Conservation (phyloP, 2,329 filamentous ascomycete genomes). For the Ambrosiella beaveri region DNA sequence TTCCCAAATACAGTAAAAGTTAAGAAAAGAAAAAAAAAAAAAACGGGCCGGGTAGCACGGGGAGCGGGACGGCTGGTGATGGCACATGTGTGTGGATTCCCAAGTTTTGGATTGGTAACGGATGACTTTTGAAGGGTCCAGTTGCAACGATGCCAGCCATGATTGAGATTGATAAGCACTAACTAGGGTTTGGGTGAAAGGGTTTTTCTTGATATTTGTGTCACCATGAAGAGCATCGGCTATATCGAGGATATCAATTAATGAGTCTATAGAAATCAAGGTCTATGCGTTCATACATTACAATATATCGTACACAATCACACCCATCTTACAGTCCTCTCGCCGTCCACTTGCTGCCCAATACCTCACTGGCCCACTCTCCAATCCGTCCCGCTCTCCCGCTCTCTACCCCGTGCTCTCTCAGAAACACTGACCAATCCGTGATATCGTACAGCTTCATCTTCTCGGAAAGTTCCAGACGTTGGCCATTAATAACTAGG, state of each 20-base stretch:
- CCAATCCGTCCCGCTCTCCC: not conserved
- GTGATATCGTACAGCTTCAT: conserved; percentile 12
- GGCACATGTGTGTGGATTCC: too few species aligned
- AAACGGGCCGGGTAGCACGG: too few species aligned
- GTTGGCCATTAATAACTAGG: conserved; percentile 17
- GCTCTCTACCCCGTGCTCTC: conserved; percentile 2
- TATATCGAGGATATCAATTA: not conserved
- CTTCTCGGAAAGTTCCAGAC: not conserved
- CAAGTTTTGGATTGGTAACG: too few species aligned
- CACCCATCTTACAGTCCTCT: not conserved
- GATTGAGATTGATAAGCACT: not conserved
- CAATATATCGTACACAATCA: too few species aligned
- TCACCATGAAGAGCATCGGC: not conserved
- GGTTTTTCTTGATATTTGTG: not conserved
- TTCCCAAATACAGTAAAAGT: too few species aligned
- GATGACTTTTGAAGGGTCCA: too few species aligned
- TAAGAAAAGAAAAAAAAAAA: too few species aligned
- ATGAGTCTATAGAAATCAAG: not conserved
- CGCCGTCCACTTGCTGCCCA: conserved; percentile 11
- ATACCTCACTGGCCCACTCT: conserved; percentile 7
- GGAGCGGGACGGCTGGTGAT: too few species aligned
- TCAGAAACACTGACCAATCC: conserved; percentile 7
- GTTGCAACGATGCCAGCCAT: too few species aligned
- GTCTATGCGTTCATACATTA: too few species aligned
- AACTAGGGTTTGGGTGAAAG: not conserved